Evolutionary conservation across 805 yeast species (phyloP), one percentile per base, ranked within the genome.

Genomic region (Teunomyces stri): DNA sequence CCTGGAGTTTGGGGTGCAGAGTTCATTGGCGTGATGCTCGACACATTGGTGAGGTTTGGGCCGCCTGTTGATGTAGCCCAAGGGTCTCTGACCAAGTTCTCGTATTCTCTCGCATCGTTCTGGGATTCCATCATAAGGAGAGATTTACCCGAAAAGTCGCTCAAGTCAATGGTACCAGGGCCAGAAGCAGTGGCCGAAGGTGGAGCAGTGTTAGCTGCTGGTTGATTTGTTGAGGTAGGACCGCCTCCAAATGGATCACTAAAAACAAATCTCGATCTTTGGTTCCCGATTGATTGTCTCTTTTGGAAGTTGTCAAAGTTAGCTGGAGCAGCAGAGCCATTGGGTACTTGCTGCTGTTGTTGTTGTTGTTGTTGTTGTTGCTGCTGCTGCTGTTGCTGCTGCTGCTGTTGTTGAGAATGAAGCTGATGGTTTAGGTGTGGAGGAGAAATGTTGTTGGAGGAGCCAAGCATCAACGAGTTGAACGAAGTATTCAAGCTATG

Each of bases 181-280:
- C 41, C 44, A 25, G 37, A 12, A 29, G 54, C 44, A 12, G 48
- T 11, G 1, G 41, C 49, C 20, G 49, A 27, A 29, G 44, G 30
- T 20, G 41, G 18, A 5, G 41, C 34, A 50, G 20, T 47, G 50
- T 18, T 28, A 29, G 35, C 15, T 9, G 37, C 37, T 3, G 39
- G 9, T 13, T 31, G 37, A 25, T 40, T 42, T 9, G 46, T 16
- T 22, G 27, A 13, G 20, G 27, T 31, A 38, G 47, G 51, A 20
- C 49, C 51, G 6, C 56, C 56, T 3, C 61, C 49, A 48, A 72
- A 72, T 7, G 89, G 88, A 59, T 84, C 89, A 53, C 84, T 78
- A 59, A 85, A 85, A 33, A 85, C 70, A 57, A 85, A 84, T 54
- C 89, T 73, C n/a, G 87, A 82, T 54, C 87, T 68, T 58, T 81